A percentile compares a stretch with the other conserved stretches of the same genome.
These are phyloP conservation scores for Lachancea cidri DNA, from an alignment of 805 yeast genomes.

Conservation along the genomic window DNA sequence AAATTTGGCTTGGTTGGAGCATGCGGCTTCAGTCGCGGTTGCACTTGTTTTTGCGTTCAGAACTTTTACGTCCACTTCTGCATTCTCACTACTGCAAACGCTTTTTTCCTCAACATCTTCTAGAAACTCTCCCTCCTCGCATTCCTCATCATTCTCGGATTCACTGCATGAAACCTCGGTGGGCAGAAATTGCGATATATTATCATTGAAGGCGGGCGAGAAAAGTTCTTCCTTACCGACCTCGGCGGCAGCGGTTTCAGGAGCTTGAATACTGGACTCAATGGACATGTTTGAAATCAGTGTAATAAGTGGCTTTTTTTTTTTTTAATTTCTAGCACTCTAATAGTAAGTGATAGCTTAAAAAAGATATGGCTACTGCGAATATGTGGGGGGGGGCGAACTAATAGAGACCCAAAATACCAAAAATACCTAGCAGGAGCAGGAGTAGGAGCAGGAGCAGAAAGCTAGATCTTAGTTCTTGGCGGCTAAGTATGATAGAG, in stretches of 20 bases:
- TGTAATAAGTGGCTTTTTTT: too few species aligned
- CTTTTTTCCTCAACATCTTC: slow-evolving; percentile 16
- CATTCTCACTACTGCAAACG: not conserved
- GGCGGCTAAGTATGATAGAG: not conserved
- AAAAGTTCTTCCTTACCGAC: slow-evolving; percentile 3
- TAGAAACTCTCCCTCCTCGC: slow-evolving; percentile 10
- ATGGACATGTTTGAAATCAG: too few species aligned
- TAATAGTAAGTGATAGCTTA: not conserved
- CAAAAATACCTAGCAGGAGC: not conserved
- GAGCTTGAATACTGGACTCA: not conserved
- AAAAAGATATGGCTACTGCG: not conserved
- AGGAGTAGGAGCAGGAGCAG: not conserved
- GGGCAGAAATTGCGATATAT: slow-evolving; percentile 18
- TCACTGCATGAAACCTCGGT: slow-evolving; percentile 22
- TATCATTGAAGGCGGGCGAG: slow-evolving; percentile 15
- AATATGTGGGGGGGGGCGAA: not conserved
- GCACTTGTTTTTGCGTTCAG: not conserved
- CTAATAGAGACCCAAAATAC: too few species aligned
- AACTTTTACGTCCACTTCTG: not conserved
- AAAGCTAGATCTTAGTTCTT: not conserved
- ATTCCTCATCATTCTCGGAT: slow-evolving; percentile 16
- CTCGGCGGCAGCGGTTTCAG: not conserved
- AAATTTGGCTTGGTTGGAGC: slow-evolving; percentile 13
- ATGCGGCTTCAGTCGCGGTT: not conserved
- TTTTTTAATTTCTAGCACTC: not conserved